These are phyloP conservation scores for Talaromyces amestolkiae DNA, from an alignment of 2,329 filamentous ascomycete genomes.

Conservation along the genomic window DNA sequence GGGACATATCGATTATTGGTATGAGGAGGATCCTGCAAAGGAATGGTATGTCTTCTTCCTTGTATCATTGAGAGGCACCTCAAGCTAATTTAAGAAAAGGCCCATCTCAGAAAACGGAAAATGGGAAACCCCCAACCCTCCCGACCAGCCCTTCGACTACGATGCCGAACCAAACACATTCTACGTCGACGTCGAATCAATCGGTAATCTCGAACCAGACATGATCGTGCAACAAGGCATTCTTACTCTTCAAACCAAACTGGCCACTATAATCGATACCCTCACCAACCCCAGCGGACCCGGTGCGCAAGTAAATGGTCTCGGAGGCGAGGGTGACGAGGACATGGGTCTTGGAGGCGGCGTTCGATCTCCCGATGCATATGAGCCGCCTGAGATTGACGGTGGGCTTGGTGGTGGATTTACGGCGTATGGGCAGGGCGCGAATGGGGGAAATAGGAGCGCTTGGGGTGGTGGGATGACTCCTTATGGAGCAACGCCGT, in stretches of 20 bases:
- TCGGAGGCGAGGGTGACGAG: conserved; percentile 43
- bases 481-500: conserved; percentile 61
- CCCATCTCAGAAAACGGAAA: conserved; percentile 47
- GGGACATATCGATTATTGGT: conserved; percentile 90
- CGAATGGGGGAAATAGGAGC: conserved; percentile 52
- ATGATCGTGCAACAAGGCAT: conserved; percentile 86
- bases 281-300: conserved; percentile 52
- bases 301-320: conserved; percentile 54
- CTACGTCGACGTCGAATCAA: conserved; percentile 90
- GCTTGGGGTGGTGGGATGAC: conserved; percentile 64
- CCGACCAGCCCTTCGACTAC: conserved; percentile 87
- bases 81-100: conserved; percentile 21
- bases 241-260: conserved; percentile 82
- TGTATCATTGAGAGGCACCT: neutral
- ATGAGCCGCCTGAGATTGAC: conserved; percentile 42
- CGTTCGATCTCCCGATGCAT: conserved; percentile 49
- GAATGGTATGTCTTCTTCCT: conserved; percentile 66
- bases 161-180: conserved; percentile 80
- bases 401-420: conserved; percentile 40
- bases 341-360: conserved; percentile 45
- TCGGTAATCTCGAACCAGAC: conserved; percentile 85
- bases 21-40: conserved; percentile 74
- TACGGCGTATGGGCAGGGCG: conserved; percentile 34
- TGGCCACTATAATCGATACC: conserved; percentile 72
- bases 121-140: conserved; percentile 74